phyloP scores from a whole-genome alignment of 441 rosid species.

The Croton laevigatus region DNA sequence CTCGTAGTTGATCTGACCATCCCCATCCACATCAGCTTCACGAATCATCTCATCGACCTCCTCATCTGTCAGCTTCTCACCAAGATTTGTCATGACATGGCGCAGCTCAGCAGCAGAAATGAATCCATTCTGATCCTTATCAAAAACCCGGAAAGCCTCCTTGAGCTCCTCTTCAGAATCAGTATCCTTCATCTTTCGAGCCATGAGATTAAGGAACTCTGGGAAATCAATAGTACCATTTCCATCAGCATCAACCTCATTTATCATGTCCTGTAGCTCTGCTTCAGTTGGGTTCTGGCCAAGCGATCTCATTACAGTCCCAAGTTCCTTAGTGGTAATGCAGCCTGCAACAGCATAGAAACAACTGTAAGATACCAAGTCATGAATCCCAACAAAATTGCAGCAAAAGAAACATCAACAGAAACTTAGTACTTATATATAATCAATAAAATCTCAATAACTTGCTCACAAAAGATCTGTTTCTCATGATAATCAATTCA shows the following conservation, averaged over 20 bases:
- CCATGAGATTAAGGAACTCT: slow-evolving; percentile 65
- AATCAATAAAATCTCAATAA: not conserved
- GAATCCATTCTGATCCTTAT: slow-evolving; percentile 53
- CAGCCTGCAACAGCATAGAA: slow-evolving; percentile 38
- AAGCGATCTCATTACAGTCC: slow-evolving; percentile 63
- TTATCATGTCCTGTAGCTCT: slow-evolving; percentile 69
- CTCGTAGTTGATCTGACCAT: slow-evolving; percentile 54
- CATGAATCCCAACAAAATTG: not conserved
- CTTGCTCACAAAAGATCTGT: not conserved
- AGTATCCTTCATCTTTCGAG: slow-evolving; percentile 60
- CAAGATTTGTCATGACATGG: slow-evolving; percentile 55
- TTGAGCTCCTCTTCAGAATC: slow-evolving; percentile 55
- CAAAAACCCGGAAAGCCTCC: slow-evolving; percentile 50
- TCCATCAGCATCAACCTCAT: slow-evolving; percentile 66
- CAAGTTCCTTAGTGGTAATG: slow-evolving; percentile 69
- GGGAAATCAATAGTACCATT: slow-evolving; percentile 66
- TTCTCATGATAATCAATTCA: too few species aligned
- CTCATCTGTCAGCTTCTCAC: slow-evolving; percentile 56
- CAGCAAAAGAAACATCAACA: not conserved
- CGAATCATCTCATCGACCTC: slow-evolving; percentile 57
- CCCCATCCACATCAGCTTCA: slow-evolving; percentile 54
- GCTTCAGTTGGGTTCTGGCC: slow-evolving; percentile 76
- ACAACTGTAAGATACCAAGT: not conserved
- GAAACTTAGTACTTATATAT: not conserved
- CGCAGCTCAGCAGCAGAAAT: slow-evolving; percentile 54